Conservation (phyloP, 169 alveolate genomes). For the Prorocentrum cordatum region DNA sequence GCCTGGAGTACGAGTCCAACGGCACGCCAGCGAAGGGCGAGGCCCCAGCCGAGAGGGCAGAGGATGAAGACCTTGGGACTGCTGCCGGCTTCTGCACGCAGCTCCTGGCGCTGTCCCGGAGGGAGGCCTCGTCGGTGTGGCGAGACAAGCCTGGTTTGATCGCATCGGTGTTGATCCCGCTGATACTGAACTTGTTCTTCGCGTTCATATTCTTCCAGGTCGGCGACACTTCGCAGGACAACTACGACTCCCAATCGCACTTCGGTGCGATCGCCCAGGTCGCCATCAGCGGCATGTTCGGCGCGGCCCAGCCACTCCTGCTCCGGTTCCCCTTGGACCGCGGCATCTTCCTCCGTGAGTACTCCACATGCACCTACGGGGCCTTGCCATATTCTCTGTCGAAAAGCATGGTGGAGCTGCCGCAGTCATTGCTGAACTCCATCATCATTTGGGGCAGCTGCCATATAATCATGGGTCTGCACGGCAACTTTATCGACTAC, state of each 20-base stretch:
- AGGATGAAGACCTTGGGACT: neutral
- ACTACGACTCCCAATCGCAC: conserved; percentile 1
- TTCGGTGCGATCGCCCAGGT: conserved; percentile 25
- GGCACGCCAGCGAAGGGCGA: too few species aligned
- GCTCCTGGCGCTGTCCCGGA: neutral
- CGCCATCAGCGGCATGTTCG: conserved; percentile 61
- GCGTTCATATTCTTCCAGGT: conserved; percentile 43
- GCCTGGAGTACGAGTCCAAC: too few species aligned
- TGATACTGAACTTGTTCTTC: conserved; percentile 27
- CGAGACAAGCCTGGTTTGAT: conserved; percentile 33
- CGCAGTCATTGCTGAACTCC: neutral
- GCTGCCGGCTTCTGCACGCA: conserved; percentile 30
- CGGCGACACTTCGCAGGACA: neutral
- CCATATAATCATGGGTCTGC: conserved; percentile 31
- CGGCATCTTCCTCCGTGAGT: conserved; percentile 22
- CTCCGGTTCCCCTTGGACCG: conserved; percentile 41
- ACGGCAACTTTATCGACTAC: neutral
- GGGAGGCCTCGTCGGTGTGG: conserved; percentile 17
- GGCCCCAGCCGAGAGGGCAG: too few species aligned
- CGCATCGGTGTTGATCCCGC: conserved; percentile 21
- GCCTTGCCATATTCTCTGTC: conserved; percentile 12
- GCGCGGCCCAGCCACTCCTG: conserved; percentile 49
- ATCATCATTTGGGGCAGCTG: conserved; percentile 3
- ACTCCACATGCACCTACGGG: neutral
- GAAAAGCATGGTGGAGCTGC: conserved; percentile 25